A percentile compares a stretch with the other conserved stretches of the same genome.
Conservation (phyloP, 148 eudicot species). For the Vaccinium corymbosum region DNA sequence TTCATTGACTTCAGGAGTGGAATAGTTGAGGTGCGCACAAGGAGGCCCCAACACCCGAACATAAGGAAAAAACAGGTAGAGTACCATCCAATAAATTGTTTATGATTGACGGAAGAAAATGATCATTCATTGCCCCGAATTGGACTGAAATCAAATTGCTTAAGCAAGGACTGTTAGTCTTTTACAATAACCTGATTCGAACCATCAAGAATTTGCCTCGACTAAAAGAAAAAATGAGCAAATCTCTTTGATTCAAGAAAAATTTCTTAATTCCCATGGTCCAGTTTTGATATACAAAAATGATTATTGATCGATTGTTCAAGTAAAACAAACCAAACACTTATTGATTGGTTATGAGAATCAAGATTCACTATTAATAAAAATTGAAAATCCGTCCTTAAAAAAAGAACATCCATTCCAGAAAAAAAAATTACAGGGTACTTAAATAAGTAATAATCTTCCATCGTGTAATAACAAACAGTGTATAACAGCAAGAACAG, state of each 20-base stretch:
- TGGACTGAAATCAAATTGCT: not conserved
- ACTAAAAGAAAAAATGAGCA: not conserved
- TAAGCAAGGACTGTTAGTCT: not conserved
- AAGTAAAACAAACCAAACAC: not conserved
- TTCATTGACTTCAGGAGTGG: rapidly evolving
- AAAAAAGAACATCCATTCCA: not conserved
- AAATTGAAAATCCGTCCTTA: not conserved
- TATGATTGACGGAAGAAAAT: not conserved
- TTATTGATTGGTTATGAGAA: not conserved
- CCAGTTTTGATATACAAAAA: not conserved
- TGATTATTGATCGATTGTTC: not conserved
- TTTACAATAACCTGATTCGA: no score
- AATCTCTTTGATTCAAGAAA: not conserved
- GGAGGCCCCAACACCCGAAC: not conserved
- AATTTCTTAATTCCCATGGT: not conserved
- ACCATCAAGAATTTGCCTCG: not conserved
- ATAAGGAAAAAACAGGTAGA: no score
- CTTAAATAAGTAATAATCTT: no score
- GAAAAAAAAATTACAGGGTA: no score
- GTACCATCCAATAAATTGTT: no score
- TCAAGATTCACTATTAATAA: not conserved
- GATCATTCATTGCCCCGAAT: not conserved
- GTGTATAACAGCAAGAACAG: no score
- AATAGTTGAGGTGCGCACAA: not conserved
- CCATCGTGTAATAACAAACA: no score